A percentile compares a stretch with the other conserved stretches of the same genome.
These are phyloP conservation scores for Friedmanniomyces simplex DNA, from an alignment of 495 filamentous ascomycete species.

Conservation along the genomic window DNA sequence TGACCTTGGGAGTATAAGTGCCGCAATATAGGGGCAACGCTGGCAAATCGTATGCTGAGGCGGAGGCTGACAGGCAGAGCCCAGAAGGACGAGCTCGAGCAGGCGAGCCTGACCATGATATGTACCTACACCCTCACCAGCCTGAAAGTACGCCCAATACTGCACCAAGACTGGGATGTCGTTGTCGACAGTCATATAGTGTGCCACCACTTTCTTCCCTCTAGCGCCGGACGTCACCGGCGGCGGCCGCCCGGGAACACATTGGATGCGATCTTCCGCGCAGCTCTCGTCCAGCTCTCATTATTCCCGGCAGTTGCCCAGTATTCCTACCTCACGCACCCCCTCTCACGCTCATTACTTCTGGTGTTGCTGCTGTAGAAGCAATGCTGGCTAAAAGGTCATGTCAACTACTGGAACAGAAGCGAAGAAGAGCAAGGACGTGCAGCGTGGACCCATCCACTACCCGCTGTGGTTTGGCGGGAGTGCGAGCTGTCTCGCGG, in stretches of 20 bases:
- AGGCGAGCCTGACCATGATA: not conserved
- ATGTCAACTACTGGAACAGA: slow-evolving; percentile 24
- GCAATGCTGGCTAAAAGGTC: slow-evolving; percentile 13
- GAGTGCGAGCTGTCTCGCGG: slow-evolving; percentile 81
- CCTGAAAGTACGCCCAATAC: too few species aligned
- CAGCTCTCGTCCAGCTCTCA: not conserved
- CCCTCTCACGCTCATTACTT: not conserved
- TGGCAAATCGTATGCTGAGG: not conserved
- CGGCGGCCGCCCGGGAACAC: not conserved
- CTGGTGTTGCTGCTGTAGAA: slow-evolving; percentile 3
- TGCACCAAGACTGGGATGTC: too few species aligned
- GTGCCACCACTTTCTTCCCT: too few species aligned
- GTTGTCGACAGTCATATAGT: too few species aligned
- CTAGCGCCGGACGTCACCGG: not conserved
- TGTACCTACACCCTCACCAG: too few species aligned
- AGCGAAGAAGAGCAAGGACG: slow-evolving; percentile 24
- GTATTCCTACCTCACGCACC: not conserved
- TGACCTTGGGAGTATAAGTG: slow-evolving; percentile 7
- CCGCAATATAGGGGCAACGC: not conserved
- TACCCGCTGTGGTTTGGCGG: slow-evolving; percentile 86
- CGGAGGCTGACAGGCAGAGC: slow-evolving; percentile 5
- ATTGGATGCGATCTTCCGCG: not conserved
- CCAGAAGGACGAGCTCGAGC: slow-evolving; percentile 7
- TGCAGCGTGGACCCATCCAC: slow-evolving; percentile 27
- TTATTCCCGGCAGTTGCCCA: not conserved